Base-by-base conservation (phyloP, 768 basidiomycete species). In the Kwoniella botswanensis region DNA sequence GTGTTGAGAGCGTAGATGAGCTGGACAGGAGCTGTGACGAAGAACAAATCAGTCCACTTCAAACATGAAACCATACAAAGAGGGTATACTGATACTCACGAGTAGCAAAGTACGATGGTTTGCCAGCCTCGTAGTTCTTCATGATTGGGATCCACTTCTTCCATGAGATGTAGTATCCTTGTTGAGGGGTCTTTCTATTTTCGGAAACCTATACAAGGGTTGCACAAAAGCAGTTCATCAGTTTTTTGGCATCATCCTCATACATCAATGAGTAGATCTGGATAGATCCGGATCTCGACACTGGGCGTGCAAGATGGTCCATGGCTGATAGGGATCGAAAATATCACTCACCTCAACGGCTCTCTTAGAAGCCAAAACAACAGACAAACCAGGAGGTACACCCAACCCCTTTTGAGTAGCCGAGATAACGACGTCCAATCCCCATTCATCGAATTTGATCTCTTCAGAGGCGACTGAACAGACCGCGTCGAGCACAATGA, bases 381-480 rank as follows among this genome's bases (percentile, higher is more conserved):
- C 89, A 79, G 92, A 92, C 29, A 99, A 87, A 44, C 97, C 97
- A 9, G 97, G 96, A 2, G 97, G 97, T 0, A 91, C 89, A 41
- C 94, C 91, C 22, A 99, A 89, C 52, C 96, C 97, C 82, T 83
- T 82, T 46, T 82, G 82, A 42, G 82, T 81, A 21, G 82, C 82
- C n/a, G 76, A 73, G 64, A 83, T 77, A 26, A 98, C 91, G 46
- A 94, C 89, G 75, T 99, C 97, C 64, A 98, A 86, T 26, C 88
- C 90, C 97, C 97, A 98, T 2, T 88, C 90, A 76, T 98, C 97
- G 86, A 97, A 92, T 56, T 87, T 89, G 77, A 99, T 94, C 82
- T 98, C 94, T 82, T 98, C 97, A 76, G 91, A 93, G 5, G 93
- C 97, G 17, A 98, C 94, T 1, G 94, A 91, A 85, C 97, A 99